Evolutionary conservation across 345 rosid genomes (phyloP).

Genomic region (Pugionium dolabratum): DNA sequence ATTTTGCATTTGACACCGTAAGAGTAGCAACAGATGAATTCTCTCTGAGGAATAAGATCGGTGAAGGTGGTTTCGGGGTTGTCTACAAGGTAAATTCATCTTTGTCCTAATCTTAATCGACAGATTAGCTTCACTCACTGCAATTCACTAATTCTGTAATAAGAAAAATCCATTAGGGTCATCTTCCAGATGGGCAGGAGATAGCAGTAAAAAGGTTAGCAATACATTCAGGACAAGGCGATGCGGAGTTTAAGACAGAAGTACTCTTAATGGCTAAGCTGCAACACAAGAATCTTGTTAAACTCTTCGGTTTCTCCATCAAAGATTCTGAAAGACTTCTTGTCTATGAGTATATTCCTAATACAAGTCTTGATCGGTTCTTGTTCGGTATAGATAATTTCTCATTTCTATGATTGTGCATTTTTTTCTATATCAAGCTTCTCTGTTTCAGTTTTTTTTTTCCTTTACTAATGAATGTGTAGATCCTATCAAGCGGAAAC

Average conservation of each 20-base stretch:
- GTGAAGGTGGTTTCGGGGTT: constrained; percentile 47
- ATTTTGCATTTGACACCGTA: constrained; percentile 36
- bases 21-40: constrained; percentile 37
- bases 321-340: constrained; percentile 35
- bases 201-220: constrained; percentile 55
- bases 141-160: not conserved
- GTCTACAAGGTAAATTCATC: constrained; percentile 40
- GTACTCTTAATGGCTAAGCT: constrained; percentile 47
- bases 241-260: constrained; percentile 50
- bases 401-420: not conserved
- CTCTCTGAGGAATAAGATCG: constrained; percentile 33
- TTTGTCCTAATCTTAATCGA: not conserved
- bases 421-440: not conserved
- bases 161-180: constrained; percentile 37
- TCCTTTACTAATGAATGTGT: not conserved
- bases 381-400: constrained; percentile 30
- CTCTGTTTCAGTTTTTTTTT: constrained; percentile 8
- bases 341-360: constrained; percentile 36
- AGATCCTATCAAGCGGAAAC: constrained; percentile 31
- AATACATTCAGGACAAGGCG: constrained; percentile 44
- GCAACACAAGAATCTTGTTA: constrained; percentile 52
- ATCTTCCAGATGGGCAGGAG: constrained; percentile 37
- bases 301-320: constrained; percentile 37
- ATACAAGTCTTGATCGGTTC: constrained; percentile 44
- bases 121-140: not conserved